These are phyloP conservation scores for Chalciporus piperatus DNA, from an alignment of 768 basidiomycete species.

Conservation along the genomic window DNA sequence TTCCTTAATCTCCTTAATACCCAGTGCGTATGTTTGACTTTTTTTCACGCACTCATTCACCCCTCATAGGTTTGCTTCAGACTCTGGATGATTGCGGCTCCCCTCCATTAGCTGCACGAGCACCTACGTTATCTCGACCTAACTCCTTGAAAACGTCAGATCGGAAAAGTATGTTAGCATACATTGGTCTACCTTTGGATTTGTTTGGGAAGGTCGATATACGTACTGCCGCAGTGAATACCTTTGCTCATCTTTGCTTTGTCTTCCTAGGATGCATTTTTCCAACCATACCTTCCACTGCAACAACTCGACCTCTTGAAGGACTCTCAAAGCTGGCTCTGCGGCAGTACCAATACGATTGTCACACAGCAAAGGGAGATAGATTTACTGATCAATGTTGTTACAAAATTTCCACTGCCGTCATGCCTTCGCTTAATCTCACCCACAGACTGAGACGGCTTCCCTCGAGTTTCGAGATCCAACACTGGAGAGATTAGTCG, in stretches of 20 bases:
- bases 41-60: constrained; percentile 4
- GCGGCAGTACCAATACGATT: constrained; percentile 94
- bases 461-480: constrained; percentile 85
- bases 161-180: constrained; percentile 85
- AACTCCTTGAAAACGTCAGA: constrained; percentile 87
- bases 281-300: constrained; percentile 95
- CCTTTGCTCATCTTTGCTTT: not conserved
- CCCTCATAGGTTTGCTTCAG: constrained; percentile 69
- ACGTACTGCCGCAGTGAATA: not conserved
- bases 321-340: constrained; percentile 81
- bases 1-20: constrained; percentile 89
- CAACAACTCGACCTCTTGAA: constrained; percentile 91
- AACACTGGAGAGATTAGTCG: constrained; percentile 71
- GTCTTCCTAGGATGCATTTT: constrained; percentile 74
- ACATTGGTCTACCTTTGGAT: constrained; percentile 90
- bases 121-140: constrained; percentile 63
- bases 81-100: constrained; percentile 90
- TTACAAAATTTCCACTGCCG: not conserved
- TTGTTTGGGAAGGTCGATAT: constrained; percentile 78
- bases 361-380: constrained; percentile 91
- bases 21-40: constrained; percentile 46
- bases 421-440: not conserved
- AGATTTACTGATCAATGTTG: constrained; percentile 86
- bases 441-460: constrained; percentile 77
- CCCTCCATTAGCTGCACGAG: constrained; percentile 65